Percentiles rank a stretch among this genome's conserved stretches.
These are phyloP conservation scores for Silybum marianum DNA, from an alignment of 129 eudicot genomes.

Conservation along the genomic window DNA sequence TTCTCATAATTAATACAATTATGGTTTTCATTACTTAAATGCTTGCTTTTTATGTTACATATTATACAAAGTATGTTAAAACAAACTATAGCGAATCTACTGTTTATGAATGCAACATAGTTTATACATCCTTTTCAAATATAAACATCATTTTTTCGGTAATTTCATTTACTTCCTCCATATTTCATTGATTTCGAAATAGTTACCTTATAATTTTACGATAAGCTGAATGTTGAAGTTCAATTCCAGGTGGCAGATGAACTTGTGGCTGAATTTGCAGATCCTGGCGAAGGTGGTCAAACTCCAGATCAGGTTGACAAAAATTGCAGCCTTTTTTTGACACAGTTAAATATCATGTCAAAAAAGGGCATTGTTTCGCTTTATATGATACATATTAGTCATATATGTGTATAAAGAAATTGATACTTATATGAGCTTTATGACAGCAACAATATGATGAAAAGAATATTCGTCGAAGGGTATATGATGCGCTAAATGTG, in stretches of 20 bases:
- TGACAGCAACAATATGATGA: constrained; percentile 62
- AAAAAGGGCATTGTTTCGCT: no score
- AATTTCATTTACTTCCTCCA: not conserved
- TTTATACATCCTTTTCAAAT: not conserved
- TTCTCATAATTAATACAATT: not conserved
- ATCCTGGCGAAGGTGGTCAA: constrained; percentile 39
- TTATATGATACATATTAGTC: no score
- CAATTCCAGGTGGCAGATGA: constrained; percentile 78
- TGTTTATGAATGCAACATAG: constrained; percentile 3
- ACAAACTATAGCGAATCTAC: no score
- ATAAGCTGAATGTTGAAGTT: not conserved
- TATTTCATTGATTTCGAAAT: not conserved
- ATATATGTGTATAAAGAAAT: no score
- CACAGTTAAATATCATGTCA: no score
- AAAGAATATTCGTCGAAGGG: constrained; percentile 86
- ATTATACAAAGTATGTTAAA: no score
- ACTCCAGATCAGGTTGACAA: constrained; percentile 50
- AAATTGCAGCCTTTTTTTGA: not conserved
- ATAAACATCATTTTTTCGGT: not conserved
- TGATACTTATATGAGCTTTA: constrained; percentile 10
- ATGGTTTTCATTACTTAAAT: not conserved
- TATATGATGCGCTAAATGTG: constrained; percentile 78
- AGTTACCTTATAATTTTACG: not conserved
- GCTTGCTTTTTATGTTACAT: not conserved
- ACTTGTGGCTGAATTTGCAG: constrained; percentile 80